Conservation (phyloP, 495 filamentous ascomycete species). For the Bacidia rubella region DNA sequence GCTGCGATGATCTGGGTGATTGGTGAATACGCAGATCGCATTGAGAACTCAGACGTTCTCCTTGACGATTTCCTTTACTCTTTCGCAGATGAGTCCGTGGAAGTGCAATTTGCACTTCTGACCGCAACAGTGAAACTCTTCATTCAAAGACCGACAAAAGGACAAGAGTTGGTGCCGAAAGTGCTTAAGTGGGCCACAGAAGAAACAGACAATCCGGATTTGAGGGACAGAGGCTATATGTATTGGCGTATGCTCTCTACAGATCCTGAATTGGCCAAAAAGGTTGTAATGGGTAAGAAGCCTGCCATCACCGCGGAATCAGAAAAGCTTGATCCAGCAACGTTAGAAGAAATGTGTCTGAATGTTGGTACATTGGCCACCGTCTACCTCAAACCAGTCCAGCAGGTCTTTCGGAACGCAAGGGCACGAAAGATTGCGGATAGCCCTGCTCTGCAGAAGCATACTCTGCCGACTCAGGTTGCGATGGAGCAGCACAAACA, state of each 20-base stretch:
- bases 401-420: constrained; percentile 91
- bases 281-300: constrained; percentile 92
- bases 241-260: constrained; percentile 98
- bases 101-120: constrained; percentile 87
- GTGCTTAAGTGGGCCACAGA: constrained; percentile 98
- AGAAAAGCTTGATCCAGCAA: constrained; percentile 82
- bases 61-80: constrained; percentile 90
- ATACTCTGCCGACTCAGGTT: constrained; percentile 37
- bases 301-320: constrained; percentile 92
- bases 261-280: constrained; percentile 73
- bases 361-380: constrained; percentile 93
- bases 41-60: constrained; percentile 87
- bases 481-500: constrained; percentile 32
- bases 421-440: constrained; percentile 64
- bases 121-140: constrained; percentile 98
- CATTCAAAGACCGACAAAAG: constrained; percentile 91
- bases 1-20: constrained; percentile 99
- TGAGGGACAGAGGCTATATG: constrained; percentile 94
- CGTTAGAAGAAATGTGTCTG: constrained; percentile 92
- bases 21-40: constrained; percentile 91
- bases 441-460: constrained; percentile 70
- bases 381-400: constrained; percentile 93
- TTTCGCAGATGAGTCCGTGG: constrained; percentile 85
- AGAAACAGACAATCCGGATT: constrained; percentile 95
- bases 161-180: constrained; percentile 83